Conservation (phyloP, 176 grass and related monocot genomes). For the Lolium multiflorum region DNA sequence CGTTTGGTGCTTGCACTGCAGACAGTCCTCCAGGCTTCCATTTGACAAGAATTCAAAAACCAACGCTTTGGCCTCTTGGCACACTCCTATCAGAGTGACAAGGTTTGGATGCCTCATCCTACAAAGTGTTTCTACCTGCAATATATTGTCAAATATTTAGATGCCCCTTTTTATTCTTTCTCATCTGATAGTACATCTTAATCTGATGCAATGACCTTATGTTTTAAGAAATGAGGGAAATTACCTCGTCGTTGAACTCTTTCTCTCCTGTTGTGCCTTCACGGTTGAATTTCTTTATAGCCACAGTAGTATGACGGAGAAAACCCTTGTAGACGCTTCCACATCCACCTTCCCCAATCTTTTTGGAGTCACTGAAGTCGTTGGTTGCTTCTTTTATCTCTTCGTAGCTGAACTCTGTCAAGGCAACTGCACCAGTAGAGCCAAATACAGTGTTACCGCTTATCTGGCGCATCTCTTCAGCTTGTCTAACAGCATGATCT, state of each 20-base stretch:
- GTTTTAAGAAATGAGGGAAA: neutral
- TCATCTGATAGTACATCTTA: neutral
- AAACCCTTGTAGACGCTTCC: slow-evolving; percentile 76
- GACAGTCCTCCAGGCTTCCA: slow-evolving; percentile 68
- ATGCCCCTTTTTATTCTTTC: neutral
- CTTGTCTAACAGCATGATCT: slow-evolving; percentile 46
- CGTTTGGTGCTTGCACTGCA: slow-evolving; percentile 37
- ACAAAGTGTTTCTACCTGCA: slow-evolving; percentile 66
- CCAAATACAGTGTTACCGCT: neutral
- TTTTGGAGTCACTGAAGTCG: slow-evolving; percentile 55
- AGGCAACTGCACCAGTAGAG: slow-evolving; percentile 28
- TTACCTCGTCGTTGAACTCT: slow-evolving; percentile 82
- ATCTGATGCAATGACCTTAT: neutral
- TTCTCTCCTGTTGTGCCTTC: slow-evolving; percentile 55
- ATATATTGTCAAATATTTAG: slow-evolving; percentile 19
- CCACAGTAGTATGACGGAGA: slow-evolving; percentile 67
- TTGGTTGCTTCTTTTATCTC: slow-evolving; percentile 69
- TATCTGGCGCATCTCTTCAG: slow-evolving; percentile 42
- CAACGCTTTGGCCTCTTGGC: slow-evolving; percentile 60
- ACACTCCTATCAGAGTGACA: slow-evolving; percentile 68
- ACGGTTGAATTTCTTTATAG: slow-evolving; percentile 75
- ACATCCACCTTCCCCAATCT: slow-evolving; percentile 77
- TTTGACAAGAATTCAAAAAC: slow-evolving; percentile 71
- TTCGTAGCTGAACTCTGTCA: slow-evolving; percentile 59
- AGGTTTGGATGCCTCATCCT: slow-evolving; percentile 78